A percentile compares a stretch with the other conserved stretches of the same genome.
phyloP scores from a whole-genome alignment of 2,329 filamentous ascomycete genomes.

The Coniosporium tulheliwenetii region DNA sequence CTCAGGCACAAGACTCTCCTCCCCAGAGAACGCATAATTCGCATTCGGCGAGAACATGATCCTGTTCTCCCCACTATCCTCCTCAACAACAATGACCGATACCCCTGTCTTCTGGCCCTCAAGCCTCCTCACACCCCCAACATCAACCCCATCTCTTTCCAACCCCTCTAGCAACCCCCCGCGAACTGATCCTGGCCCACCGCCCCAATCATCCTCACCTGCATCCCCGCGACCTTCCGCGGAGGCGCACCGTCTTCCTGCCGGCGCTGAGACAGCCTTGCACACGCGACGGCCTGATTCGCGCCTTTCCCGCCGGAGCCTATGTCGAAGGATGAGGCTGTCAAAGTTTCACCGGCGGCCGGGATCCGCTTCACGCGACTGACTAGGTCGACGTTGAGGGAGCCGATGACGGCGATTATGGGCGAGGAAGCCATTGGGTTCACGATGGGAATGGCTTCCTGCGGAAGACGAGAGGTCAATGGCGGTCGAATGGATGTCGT shows the following conservation, averaged over 20 bases:
- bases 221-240: conserved; percentile 14
- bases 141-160: conserved; percentile 27
- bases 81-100: conserved; percentile 33
- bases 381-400: conserved; percentile 87
- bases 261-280: conserved; percentile 42
- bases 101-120: conserved; percentile 29
- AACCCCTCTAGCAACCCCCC: conserved; percentile 21
- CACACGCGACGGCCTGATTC: conserved; percentile 85
- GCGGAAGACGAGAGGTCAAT: too few relatives aligned
- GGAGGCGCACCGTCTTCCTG: not conserved
- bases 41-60: conserved; percentile 33
- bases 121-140: conserved; percentile 21
- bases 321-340: conserved; percentile 59
- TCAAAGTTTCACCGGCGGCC: conserved; percentile 72
- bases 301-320: conserved; percentile 87
- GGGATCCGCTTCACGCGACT: conserved; percentile 77
- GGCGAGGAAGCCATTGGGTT: not conserved
- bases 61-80: conserved; percentile 29
- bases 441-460: too few relatives aligned
- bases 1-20: conserved; percentile 19
- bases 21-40: conserved; percentile 23
- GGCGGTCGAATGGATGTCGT: too few relatives aligned
- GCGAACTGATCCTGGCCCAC: conserved; percentile 31
- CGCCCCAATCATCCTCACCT: conserved; percentile 33
- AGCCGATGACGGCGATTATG: conserved; percentile 73